phyloP scores from a whole-genome alignment of 2,329 filamentous ascomycete species.

The Xylariales sp. region DNA sequence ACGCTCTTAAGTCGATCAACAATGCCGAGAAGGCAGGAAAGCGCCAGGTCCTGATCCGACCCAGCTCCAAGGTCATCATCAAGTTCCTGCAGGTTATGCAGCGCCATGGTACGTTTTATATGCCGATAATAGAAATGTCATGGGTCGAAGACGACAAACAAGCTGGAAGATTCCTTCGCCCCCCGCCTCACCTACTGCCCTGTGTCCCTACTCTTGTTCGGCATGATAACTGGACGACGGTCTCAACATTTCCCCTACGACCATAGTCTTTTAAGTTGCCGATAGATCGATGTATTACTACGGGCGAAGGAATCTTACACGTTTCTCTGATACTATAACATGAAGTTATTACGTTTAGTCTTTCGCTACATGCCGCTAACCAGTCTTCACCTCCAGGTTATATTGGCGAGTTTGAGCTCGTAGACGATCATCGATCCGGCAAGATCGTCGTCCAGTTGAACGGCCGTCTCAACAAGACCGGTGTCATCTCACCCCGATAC shows the following conservation, averaged over 20 bases:
- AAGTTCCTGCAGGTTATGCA: conserved; percentile 99
- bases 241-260: conserved; percentile 69
- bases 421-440: conserved; percentile 98
- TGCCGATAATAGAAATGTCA: too few relatives aligned
- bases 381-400: conserved; percentile 61
- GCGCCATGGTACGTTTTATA: conserved; percentile 77
- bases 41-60: conserved; percentile 97
- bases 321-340: conserved; percentile 69
- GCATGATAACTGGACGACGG: conserved; percentile 99
- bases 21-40: conserved; percentile 99
- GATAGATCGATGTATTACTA: conserved; percentile 71
- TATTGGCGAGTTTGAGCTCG: conserved; percentile 99
- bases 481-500: conserved; percentile 99
- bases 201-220: conserved; percentile 52
- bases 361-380: conserved; percentile 77
- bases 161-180: conserved; percentile 1
- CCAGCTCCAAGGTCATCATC: conserved; percentile 98
- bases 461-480: conserved; percentile 98
- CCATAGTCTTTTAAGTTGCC: conserved; percentile 99
- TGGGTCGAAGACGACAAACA: not conserved
- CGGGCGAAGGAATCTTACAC: conserved; percentile 89
- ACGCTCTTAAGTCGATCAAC: conserved; percentile 99
- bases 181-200: not conserved
- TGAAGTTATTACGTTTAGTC: conserved; percentile 92
- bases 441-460: conserved; percentile 99